Evolutionary conservation across 495 filamentous ascomycete genomes (phyloP).

Genomic region (Penicillium atrosanguineum): DNA sequence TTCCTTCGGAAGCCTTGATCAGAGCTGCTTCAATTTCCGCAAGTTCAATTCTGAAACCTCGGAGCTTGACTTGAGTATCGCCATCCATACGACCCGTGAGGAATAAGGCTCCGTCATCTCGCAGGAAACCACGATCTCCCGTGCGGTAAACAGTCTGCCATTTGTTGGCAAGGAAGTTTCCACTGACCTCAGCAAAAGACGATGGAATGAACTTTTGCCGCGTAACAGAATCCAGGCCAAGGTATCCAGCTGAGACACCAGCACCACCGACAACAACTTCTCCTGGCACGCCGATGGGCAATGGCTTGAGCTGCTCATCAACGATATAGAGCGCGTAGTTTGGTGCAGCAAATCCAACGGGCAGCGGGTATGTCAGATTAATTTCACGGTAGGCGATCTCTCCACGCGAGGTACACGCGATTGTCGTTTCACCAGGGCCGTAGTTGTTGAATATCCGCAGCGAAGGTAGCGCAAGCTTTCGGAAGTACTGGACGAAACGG

Average conservation of each 20-base stretch:
- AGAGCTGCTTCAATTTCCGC: not conserved
- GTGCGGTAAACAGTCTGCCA: not conserved
- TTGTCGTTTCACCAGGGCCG: not conserved
- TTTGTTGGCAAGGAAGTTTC: too few relatives aligned
- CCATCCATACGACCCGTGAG: not conserved
- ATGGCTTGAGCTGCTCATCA: slow-evolving; percentile 31
- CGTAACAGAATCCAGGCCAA: too few relatives aligned
- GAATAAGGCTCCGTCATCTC: not conserved
- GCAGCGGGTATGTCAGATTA: too few relatives aligned
- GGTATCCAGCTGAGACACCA: slow-evolving; percentile 39
- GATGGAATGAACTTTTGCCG: too few relatives aligned
- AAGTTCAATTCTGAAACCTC: not conserved
- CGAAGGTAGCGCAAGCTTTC: too few relatives aligned
- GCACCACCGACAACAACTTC: slow-evolving; percentile 45
- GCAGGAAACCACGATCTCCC: not conserved
- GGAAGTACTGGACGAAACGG: too few relatives aligned
- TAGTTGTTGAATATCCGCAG: not conserved
- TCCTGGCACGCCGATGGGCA: slow-evolving; percentile 39
- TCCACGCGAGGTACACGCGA: too few relatives aligned
- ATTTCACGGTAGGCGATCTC: too few relatives aligned
- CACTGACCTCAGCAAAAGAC: too few relatives aligned
- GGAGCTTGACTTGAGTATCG: not conserved
- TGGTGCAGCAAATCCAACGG: too few relatives aligned
- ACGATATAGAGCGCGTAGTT: slow-evolving; percentile 44
- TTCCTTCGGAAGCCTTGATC: not conserved